These are phyloP conservation scores for Endocalyx cinctus DNA, from an alignment of 2,329 filamentous ascomycete species.

Conservation along the genomic window DNA sequence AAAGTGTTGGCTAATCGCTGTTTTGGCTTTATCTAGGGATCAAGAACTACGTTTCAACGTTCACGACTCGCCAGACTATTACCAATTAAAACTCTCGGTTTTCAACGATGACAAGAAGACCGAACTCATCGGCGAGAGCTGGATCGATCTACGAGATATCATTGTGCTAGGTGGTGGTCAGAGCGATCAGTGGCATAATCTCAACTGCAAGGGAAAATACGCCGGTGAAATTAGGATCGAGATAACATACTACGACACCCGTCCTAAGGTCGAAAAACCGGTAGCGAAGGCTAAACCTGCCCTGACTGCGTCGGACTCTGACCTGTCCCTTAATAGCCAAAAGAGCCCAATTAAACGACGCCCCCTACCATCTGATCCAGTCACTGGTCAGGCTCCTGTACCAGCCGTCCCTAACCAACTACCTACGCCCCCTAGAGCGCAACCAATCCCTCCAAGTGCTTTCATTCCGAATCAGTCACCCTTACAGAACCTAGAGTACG, in stretches of 20 bases:
- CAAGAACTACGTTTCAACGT: conserved; percentile 95
- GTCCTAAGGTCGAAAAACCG: conserved; percentile 73
- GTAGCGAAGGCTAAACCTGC: conserved; percentile 49
- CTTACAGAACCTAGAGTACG: conserved; percentile 49
- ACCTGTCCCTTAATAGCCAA: conserved; percentile 20
- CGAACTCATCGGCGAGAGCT: conserved; percentile 91
- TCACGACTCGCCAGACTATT: conserved; percentile 94
- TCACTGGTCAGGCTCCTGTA: conserved; percentile 48
- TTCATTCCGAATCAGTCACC: conserved; percentile 50
- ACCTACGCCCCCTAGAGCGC: conserved; percentile 43
- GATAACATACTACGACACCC: conserved; percentile 90
- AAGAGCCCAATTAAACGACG: conserved; percentile 71
- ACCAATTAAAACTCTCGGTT: conserved; percentile 88
- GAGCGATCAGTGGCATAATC: conserved; percentile 83
- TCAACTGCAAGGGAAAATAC: conserved; percentile 89
- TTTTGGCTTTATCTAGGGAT: conserved; percentile 62
- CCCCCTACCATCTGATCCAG: conserved; percentile 76
- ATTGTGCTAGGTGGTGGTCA: conserved; percentile 86
- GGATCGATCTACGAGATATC: conserved; percentile 77
- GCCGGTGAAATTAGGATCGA: conserved; percentile 93
- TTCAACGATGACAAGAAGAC: conserved; percentile 99
- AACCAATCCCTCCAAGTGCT: conserved; percentile 36
- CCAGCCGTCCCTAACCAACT: conserved; percentile 36
- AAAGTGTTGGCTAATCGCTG: conserved; percentile 11
- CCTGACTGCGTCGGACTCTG: conserved; percentile 28